A percentile compares a stretch with the other conserved stretches of the same genome.
These are phyloP conservation scores for Starmerella roubikii DNA, from an alignment of 805 yeast species.

Conservation along the genomic window DNA sequence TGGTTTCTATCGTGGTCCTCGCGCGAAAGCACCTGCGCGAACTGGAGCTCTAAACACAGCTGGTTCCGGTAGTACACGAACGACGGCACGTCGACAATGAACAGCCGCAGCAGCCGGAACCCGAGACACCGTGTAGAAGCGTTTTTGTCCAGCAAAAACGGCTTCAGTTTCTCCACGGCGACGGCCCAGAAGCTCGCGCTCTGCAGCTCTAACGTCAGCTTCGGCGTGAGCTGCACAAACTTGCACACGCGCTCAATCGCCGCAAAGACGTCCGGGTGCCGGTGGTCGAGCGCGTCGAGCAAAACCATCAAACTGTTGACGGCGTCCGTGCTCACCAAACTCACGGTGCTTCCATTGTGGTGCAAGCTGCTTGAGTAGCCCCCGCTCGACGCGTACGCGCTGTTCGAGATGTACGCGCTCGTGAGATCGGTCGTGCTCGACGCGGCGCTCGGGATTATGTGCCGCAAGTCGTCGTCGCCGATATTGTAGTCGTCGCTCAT, in stretches of 20 bases:
- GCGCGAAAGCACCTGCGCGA: constrained; percentile 51
- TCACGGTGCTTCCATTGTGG: neutral
- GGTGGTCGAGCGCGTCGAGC: constrained; percentile 13
- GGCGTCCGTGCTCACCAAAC: neutral
- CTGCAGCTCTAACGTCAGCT: constrained; percentile 7
- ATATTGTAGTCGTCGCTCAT: constrained; percentile 2
- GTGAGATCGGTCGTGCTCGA: constrained; percentile 11
- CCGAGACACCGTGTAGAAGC: constrained; percentile 62
- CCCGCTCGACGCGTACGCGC: neutral
- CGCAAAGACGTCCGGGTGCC: constrained; percentile 4
- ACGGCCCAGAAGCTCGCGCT: constrained; percentile 20
- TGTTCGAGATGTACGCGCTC: neutral
- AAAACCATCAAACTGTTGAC: neutral
- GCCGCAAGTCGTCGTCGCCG: constrained; percentile 4
- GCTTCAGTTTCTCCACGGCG: constrained; percentile 37
- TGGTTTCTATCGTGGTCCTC: constrained; percentile 33
- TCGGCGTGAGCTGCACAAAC: constrained; percentile 11
- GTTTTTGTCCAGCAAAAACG: constrained; percentile 42
- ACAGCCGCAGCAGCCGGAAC: constrained; percentile 55
- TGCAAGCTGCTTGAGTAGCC: neutral
- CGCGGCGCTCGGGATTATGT: constrained; percentile 8
- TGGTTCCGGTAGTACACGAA: constrained; percentile 39
- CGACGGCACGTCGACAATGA: constrained; percentile 43
- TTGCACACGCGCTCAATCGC: constrained; percentile 11
- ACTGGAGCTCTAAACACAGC: constrained; percentile 42